phyloP scores from a whole-genome alignment of 192 early-diverging fungal species.

The Coemansia sp. region DNA sequence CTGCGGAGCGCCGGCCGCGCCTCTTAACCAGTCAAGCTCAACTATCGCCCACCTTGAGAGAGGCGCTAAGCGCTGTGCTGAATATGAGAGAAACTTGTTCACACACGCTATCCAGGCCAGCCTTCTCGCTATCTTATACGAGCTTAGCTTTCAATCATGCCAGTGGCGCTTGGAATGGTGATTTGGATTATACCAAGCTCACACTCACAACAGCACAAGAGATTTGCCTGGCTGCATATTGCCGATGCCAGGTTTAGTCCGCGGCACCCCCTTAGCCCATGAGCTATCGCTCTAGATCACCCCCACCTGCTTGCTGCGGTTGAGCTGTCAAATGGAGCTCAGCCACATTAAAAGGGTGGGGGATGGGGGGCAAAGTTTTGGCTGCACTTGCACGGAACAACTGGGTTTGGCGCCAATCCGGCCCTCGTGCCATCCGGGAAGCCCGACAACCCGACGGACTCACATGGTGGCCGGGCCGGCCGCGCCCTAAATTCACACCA shows the following conservation, averaged over 20 bases:
- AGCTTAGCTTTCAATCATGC: no score
- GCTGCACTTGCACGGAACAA: slow-evolving; percentile 1
- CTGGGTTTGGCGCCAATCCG: neutral
- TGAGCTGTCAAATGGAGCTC: neutral
- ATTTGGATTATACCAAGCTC: neutral
- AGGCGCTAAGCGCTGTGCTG: no score
- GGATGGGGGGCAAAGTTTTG: neutral
- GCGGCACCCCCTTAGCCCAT: no score
- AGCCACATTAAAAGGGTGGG: neutral
- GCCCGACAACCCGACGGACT: neutral
- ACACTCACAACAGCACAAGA: neutral
- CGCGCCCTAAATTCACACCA: neutral
- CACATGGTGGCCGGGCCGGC: neutral
- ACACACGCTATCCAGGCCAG: no score
- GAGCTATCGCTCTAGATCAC: no score
- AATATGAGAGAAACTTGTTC: no score
- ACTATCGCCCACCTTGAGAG: neutral
- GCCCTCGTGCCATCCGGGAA: slow-evolving; percentile 2
- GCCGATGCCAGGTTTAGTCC: neutral
- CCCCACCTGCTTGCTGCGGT: neutral
- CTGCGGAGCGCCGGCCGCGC: neutral
- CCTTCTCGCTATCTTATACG: no score
- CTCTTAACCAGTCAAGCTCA: neutral
- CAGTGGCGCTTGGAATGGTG: no score
- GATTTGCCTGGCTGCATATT: neutral